A percentile compares a stretch with the other conserved stretches of the same genome.
phyloP scores from a whole-genome alignment of 345 rosid species.

The Syzygium aqueum region DNA sequence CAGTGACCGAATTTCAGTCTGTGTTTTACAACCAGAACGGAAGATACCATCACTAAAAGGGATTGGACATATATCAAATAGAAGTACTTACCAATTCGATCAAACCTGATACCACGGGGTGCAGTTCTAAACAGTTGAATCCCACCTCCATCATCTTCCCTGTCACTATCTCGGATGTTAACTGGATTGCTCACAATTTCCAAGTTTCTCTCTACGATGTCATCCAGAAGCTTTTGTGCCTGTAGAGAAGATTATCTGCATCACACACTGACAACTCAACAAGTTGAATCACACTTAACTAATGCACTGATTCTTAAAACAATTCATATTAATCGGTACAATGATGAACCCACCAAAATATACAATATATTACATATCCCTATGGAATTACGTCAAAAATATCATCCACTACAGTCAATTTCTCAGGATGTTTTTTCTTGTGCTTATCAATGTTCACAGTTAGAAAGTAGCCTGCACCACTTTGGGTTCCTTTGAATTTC shows the following conservation, averaged over 20 bases:
- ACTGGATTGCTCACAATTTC: constrained; percentile 30
- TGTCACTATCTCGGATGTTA: constrained; percentile 16
- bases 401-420: background rate
- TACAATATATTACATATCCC: background rate
- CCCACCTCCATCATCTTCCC: constrained; percentile 31
- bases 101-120: constrained; percentile 63
- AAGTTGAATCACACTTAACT: background rate
- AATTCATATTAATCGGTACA: background rate
- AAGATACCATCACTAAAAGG: background rate
- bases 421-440: background rate
- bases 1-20: background rate
- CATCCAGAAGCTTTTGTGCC: constrained; percentile 77
- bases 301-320: background rate
- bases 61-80: background rate
- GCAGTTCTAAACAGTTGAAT: constrained; percentile 62
- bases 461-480: background rate
- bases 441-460: background rate
- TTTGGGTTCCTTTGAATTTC: background rate
- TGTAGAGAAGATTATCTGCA: constrained; percentile 18
- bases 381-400: background rate
- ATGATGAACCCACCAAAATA: background rate
- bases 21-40: background rate
- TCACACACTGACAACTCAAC: background rate
- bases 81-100: constrained; percentile 37
- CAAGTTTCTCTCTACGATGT: constrained; percentile 50